Base-by-base conservation (phyloP, 768 basidiomycete species). In the Psilocybe tampanensis region DNA sequence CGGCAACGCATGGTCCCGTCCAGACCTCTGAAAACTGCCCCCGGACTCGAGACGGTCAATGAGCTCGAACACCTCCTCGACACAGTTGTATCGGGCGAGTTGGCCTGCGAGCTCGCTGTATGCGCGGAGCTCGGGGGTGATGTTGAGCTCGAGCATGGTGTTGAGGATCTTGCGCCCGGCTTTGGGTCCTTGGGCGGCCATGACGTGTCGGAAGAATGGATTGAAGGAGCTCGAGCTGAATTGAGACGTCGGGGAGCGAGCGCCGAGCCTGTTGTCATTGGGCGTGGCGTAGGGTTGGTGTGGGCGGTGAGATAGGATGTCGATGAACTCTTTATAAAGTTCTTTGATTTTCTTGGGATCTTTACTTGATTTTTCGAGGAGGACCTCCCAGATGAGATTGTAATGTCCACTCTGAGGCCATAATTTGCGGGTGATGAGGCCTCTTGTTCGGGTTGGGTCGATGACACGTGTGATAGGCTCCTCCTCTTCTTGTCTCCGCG, bases 131-230 rank as follows among this genome's bases (percentile, higher is more conserved):
- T 68, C 69, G 0, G 86, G 86, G 5, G 63, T 50, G 24, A 89
- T 59, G 3, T 79, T 80, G 0, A 80, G 63, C 7, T 62, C 49
- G 3, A 74, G 44, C 84, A 89, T 86, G 63, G 88, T 85, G n/a
- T 60, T 60, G 36, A 89, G 49, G 18, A 87, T 72, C 19, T 61
- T 57, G 0, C 72, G 63, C 0, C 80, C 82, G 24, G 66, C 64
- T 4, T 62, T 45, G 0, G 76, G 64, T 1, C 75, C 72, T 24
- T 58, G 60, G 3, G 64, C 49, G 4, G 60, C 52, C 49, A 75
- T 74, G 61, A 84, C 71, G 18, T 66, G 67, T 33, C 71, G 66
- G 39, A 88, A 68, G 65, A 89, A 89, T 0, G 83, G 77, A 1
- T 75, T 81, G 64, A 89, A 90, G 1, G 76, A 49, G 33, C 52